These are phyloP conservation scores for Stachybotrys chlorohalonatus DNA, from an alignment of 2,329 filamentous ascomycete species.

Conservation along the genomic window DNA sequence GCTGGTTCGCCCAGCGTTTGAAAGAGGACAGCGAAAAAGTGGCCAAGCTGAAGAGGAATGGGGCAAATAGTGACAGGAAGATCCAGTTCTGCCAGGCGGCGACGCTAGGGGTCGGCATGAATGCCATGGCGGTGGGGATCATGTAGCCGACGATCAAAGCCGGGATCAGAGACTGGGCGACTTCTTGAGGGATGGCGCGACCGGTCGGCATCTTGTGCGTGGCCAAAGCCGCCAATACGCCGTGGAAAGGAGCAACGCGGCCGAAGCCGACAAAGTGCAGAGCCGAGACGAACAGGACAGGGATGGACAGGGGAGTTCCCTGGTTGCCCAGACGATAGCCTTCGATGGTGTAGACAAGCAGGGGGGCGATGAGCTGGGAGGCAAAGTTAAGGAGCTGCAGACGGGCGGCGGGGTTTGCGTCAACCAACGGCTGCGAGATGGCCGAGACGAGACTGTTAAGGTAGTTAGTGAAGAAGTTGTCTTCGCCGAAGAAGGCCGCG, in stretches of 20 bases:
- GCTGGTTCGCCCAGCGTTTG: background rate
- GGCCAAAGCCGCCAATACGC: background rate
- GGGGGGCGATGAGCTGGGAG: constrained; percentile 10
- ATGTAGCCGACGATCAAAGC: constrained; percentile 8
- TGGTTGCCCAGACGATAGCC: constrained; percentile 11
- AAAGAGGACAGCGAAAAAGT: background rate
- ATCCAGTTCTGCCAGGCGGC: constrained; percentile 2
- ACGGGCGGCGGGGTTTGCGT: too few species aligned
- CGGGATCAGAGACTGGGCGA: constrained; percentile 9
- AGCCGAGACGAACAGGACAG: constrained; percentile 5
- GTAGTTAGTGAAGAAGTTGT: too few species aligned
- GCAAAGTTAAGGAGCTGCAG: background rate
- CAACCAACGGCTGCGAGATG: too few species aligned
- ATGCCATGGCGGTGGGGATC: constrained; percentile 5
- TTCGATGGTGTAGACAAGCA: constrained; percentile 14
- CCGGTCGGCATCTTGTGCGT: background rate
- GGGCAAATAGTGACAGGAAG: constrained; percentile 5
- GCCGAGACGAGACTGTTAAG: too few species aligned
- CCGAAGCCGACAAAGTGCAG: constrained; percentile 6
- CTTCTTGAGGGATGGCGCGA: constrained; percentile 1
- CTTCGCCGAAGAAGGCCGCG: too few species aligned
- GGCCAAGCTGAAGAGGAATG: constrained; percentile 2
- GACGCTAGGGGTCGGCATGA: background rate
- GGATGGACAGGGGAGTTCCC: constrained; percentile 5
- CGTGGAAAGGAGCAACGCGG: constrained; percentile 6